Conservation (phyloP, 129 eudicot genomes). For the Apium graveolens region DNA sequence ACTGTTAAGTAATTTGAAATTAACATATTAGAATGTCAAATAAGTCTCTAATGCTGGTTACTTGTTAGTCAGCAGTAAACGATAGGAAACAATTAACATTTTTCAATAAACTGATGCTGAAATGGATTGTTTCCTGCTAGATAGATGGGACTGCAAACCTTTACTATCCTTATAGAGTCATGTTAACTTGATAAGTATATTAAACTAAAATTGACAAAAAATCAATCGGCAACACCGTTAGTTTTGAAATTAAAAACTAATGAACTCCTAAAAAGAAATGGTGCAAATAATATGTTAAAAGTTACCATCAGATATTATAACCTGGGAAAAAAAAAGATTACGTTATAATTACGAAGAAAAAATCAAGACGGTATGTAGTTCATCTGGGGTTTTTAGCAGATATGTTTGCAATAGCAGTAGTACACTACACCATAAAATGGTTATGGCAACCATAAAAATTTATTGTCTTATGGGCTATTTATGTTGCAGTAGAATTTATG, state of each 20-base stretch:
- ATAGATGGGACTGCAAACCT: not conserved
- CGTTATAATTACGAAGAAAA: not conserved
- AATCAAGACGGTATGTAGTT: not conserved
- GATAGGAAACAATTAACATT: not conserved
- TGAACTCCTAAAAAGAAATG: conserved; percentile 35
- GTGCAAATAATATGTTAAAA: not conserved
- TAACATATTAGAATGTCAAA: no score
- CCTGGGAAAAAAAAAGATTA: not conserved
- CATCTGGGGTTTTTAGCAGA: not conserved
- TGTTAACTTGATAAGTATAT: not conserved
- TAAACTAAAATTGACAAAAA: conserved; percentile 1
- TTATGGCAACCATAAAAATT: no score
- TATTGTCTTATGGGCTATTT: no score
- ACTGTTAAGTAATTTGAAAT: no score
- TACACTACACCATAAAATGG: no score
- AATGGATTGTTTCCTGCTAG: not conserved
- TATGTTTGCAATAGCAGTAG: not conserved
- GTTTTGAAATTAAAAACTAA: not conserved
- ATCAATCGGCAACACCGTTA: conserved; percentile 76
- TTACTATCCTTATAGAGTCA: not conserved
- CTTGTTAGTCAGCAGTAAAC: not conserved
- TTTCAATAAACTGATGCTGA: not conserved
- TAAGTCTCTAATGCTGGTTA: no score
- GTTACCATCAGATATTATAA: not conserved
- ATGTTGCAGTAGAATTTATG: no score